Base-by-base conservation (phyloP, 345 rosid species). In the Eucalyptus erythrocorys region DNA sequence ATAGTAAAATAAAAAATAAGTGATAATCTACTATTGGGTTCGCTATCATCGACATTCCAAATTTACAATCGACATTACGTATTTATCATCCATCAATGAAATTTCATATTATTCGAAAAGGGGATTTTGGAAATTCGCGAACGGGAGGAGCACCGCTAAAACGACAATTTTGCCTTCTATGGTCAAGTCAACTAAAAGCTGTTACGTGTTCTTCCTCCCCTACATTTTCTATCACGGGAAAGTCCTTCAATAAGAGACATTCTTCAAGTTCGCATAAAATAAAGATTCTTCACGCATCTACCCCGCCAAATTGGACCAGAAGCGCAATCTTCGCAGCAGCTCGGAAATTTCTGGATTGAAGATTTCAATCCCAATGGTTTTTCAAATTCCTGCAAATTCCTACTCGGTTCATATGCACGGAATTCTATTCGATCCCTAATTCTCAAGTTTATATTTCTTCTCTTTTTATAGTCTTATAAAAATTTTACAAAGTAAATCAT, bases 141-240 rank as follows among this genome's bases (percentile, higher is more conserved):
- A 27, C 13, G 4, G 7, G 66, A 22, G 32, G 66, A 5, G 66
- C 61, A 24, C 30, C 61, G 5, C n/a, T 3, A 7, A n/a, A 64
- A 64, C 5, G 37, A 6, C 8, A 14, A 64, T 13, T 64, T 64
- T 64, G 76, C 37, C 2, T n/a, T 14, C 17, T 64, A 3, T 4
- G 7, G 76, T 64, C 76, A 64, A 64, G 37, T 64, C 76, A 64
- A 30, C 8, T 64, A 0, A 26, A 59, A 59, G 66, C 66, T 26
- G 12, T 59, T 59, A 30, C 32, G 7, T 26, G n/a, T 10, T 9
- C 7, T 59, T n/a, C 37, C 37, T n/a, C 40, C 7, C 5, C 11
- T 7, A 4, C 8, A 15, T 14, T 32, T 11, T 15, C 21, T 7
- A n/a, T n/a, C 16, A 11, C 2, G 2, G 22, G 6, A n/a, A n/a